Conservation (phyloP, 192 early-diverging fungal genomes). For the Backusella tarrabulga region DNA sequence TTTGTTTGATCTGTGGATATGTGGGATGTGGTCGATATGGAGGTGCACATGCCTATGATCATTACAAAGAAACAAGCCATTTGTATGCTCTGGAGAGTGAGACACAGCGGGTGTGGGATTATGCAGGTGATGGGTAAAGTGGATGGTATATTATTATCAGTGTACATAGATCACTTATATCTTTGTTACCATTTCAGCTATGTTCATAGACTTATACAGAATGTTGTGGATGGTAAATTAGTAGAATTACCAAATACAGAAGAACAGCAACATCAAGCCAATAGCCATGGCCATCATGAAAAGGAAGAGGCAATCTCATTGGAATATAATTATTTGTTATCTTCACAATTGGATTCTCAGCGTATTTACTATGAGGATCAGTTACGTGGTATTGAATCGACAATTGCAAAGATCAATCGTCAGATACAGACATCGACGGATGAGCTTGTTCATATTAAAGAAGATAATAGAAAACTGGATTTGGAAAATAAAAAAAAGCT, state of each 20-base stretch:
- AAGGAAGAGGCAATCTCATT: slow-evolving; percentile 76
- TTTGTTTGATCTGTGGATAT: slow-evolving; percentile 96
- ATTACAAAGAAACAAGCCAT: slow-evolving; percentile 83
- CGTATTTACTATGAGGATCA: slow-evolving; percentile 80
- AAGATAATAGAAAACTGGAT: slow-evolving; percentile 7
- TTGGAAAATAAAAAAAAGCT: neutral
- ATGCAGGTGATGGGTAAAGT: slow-evolving; percentile 82
- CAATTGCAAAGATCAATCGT: slow-evolving; percentile 42
- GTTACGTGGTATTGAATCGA: slow-evolving; percentile 47
- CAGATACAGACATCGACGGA: slow-evolving; percentile 29
- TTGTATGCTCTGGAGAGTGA: slow-evolving; percentile 91
- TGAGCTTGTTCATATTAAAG: neutral
- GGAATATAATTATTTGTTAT: slow-evolving; percentile 87
- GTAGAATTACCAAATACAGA: slow-evolving; percentile 74
- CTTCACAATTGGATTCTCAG: slow-evolving; percentile 86
- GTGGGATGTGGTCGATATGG: slow-evolving; percentile 95
- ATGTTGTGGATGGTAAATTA: slow-evolving; percentile 87
- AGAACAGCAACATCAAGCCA: neutral
- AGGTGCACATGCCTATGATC: slow-evolving; percentile 85
- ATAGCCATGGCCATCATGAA: slow-evolving; percentile 38
- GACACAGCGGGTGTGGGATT: slow-evolving; percentile 99
- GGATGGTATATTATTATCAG: neutral
- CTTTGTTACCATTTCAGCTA: slow-evolving; percentile 36
- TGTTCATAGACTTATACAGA: slow-evolving; percentile 94
- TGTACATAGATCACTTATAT: neutral